Conservation (phyloP, 371 early-diverging fungal genomes). For the Rhizomucor pusillus region DNA sequence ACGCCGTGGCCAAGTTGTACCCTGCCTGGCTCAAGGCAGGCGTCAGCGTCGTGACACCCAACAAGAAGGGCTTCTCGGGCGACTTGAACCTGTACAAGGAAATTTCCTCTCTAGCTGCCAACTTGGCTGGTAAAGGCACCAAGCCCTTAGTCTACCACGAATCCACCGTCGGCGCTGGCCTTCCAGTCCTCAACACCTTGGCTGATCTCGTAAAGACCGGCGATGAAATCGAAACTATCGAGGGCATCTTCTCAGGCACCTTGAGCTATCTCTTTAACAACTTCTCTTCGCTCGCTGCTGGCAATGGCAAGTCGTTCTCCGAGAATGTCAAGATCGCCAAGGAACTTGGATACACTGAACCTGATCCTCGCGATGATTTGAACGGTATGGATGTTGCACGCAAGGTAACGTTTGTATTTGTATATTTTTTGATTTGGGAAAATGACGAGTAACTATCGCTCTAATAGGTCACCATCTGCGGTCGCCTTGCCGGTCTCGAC, state of each 20-base stretch:
- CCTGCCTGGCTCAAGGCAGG: conserved; percentile 79
- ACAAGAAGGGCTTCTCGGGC: conserved; percentile 95
- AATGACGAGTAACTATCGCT: background rate
- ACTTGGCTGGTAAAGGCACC: conserved; percentile 13
- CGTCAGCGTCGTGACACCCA: conserved; percentile 92
- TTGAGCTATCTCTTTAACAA: conserved; percentile 95
- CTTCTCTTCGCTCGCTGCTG: conserved; percentile 68
- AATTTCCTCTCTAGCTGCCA: conserved; percentile 58
- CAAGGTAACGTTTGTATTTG: too few relatives aligned
- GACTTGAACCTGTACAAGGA: conserved; percentile 65
- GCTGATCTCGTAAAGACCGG: conserved; percentile 88
- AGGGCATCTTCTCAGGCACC: conserved; percentile 97
- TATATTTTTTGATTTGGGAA: too few relatives aligned
- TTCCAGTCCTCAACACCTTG: conserved; percentile 92
- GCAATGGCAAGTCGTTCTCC: conserved; percentile 68
- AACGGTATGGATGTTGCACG: conserved; percentile 99
- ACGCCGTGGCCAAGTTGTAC: conserved; percentile 76
- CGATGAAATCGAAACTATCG: conserved; percentile 86
- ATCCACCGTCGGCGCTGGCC: conserved; percentile 97
- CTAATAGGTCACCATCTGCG: conserved; percentile 76
- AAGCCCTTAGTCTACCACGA: conserved; percentile 81
- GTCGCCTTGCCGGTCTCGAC: conserved; percentile 82
- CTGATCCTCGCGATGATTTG: conserved; percentile 97
- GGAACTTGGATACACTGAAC: conserved; percentile 95
- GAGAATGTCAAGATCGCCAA: conserved; percentile 89